Conservation (phyloP, 1,284 basidiomycete species). For the Lignosus rhinocerotis region DNA sequence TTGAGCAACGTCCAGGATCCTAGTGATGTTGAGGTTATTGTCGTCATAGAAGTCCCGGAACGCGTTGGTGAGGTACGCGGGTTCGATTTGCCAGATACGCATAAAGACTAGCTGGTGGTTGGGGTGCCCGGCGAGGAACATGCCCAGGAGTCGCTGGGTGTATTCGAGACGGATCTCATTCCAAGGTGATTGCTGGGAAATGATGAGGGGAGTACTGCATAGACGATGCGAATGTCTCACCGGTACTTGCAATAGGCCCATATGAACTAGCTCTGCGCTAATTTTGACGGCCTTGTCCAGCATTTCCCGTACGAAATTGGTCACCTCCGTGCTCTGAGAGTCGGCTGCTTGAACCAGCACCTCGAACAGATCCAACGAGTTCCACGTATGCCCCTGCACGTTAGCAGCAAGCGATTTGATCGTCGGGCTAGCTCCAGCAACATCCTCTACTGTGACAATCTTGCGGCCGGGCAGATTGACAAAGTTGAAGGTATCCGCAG, state of each 20-base stretch:
- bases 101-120: slow-evolving; percentile 97
- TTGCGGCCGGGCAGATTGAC: slow-evolving; percentile 79
- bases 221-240: slow-evolving; percentile 52
- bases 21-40: slow-evolving; percentile 89
- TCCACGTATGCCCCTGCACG: slow-evolving; percentile 92
- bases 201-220: neutral
- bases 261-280: slow-evolving; percentile 91
- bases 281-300: slow-evolving; percentile 91
- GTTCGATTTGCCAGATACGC: slow-evolving; percentile 91
- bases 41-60: slow-evolving; percentile 93
- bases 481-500: slow-evolving; percentile 90
- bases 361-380: slow-evolving; percentile 89
- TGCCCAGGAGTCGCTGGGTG: slow-evolving; percentile 80
- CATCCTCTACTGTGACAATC: slow-evolving; percentile 85
- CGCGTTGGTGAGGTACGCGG: slow-evolving; percentile 81
- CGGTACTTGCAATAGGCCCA: slow-evolving; percentile 89
- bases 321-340: slow-evolving; percentile 71
- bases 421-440: slow-evolving; percentile 80
- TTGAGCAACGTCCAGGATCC: slow-evolving; percentile 94
- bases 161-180: slow-evolving; percentile 86
- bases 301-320: slow-evolving; percentile 81
- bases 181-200: slow-evolving; percentile 73
- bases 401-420: slow-evolving; percentile 84
- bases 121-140: slow-evolving; percentile 92
- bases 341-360: slow-evolving; percentile 80